Evolutionary conservation across 768 basidiomycete species (phyloP).

Genomic region (Leccinum aurantiacum): DNA sequence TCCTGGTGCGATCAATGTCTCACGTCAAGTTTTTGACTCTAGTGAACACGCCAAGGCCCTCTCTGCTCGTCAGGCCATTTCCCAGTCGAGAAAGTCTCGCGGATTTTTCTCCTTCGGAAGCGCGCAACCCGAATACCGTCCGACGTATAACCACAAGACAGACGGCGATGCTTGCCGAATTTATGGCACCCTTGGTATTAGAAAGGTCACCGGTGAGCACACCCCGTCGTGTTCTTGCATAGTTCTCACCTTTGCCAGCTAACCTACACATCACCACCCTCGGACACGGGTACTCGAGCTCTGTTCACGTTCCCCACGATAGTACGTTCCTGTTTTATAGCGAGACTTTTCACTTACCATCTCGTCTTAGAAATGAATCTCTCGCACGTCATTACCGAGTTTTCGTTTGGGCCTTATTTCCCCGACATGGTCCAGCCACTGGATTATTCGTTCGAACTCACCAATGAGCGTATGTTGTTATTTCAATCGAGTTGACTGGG

Average conservation of each 20-base stretch:
- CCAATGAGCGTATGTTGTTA: conserved; percentile 53
- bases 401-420: conserved; percentile 95
- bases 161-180: conserved; percentile 83
- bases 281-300: conserved; percentile 91
- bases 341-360: neutral
- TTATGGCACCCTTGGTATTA: conserved; percentile 78
- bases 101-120: conserved; percentile 62
- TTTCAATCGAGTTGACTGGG: neutral
- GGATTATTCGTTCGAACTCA: conserved; percentile 82
- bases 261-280: conserved; percentile 94
- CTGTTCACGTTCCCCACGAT: conserved; percentile 83
- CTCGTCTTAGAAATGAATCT: conserved; percentile 81
- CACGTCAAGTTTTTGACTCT: neutral
- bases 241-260: conserved; percentile 40
- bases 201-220: conserved; percentile 79
- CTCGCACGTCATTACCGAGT: conserved; percentile 94
- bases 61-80: conserved; percentile 66
- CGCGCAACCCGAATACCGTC: conserved; percentile 51
- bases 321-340: conserved; percentile 46
- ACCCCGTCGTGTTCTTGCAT: neutral
- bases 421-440: conserved; percentile 94
- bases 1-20: neutral
- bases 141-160: conserved; percentile 68
- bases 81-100: conserved; percentile 73
- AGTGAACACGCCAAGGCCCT: conserved; percentile 66